phyloP scores from a whole-genome alignment of 116 monocot species.

The Phalaenopsis hybrid region DNA sequence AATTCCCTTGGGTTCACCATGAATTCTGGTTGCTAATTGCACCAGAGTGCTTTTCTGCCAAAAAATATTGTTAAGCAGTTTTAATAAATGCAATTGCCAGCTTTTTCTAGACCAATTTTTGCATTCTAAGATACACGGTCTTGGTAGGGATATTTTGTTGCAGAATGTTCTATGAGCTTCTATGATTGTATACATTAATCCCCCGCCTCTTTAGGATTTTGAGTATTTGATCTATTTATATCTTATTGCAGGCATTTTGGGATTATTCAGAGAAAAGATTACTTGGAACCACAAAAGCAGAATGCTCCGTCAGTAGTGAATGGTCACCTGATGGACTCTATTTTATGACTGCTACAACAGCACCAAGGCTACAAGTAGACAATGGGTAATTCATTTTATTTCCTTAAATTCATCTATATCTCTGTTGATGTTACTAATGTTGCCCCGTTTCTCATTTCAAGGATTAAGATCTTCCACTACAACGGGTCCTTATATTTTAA shows the following conservation, averaged over 20 bases:
- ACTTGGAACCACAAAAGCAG: conserved; percentile 74
- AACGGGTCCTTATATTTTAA: conserved; percentile 81
- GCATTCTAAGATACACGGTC: background rate
- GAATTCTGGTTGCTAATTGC: no score
- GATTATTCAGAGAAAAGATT: conserved; percentile 77
- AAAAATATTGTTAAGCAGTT: background rate
- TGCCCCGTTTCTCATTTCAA: conserved; percentile 21
- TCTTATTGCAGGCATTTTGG: conserved; percentile 74
- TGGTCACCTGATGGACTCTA: conserved; percentile 97
- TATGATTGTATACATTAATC: background rate
- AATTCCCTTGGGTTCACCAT: no score
- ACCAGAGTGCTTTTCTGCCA: background rate
- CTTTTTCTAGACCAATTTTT: background rate
- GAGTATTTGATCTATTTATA: background rate
- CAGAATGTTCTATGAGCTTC: background rate
- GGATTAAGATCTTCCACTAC: conserved; percentile 83
- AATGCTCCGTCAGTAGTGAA: conserved; percentile 94
- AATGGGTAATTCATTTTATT: conserved; percentile 47
- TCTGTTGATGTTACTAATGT: conserved; percentile 3
- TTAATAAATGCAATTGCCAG: background rate
- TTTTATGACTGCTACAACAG: conserved; percentile 99
- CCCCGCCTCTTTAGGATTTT: background rate
- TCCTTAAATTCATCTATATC: background rate
- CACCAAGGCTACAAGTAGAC: conserved; percentile 93
- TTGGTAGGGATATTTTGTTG: background rate